Conservation (phyloP, 495 filamentous ascomycete genomes). For the Xylaria acuta region DNA sequence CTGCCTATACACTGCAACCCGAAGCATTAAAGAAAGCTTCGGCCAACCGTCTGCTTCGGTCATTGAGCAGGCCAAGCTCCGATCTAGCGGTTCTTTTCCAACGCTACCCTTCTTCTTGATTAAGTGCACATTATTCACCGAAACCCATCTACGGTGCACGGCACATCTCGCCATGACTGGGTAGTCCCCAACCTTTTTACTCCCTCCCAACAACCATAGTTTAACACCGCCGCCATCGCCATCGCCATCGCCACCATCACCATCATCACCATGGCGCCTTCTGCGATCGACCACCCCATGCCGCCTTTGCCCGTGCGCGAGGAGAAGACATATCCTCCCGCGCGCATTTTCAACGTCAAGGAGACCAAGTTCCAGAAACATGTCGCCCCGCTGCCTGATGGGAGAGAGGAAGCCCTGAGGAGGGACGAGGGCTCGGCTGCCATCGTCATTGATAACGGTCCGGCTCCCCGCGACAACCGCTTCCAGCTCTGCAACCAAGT, state of each 20-base stretch:
- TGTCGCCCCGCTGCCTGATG: conserved; percentile 69
- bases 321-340: conserved; percentile 51
- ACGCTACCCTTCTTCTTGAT: background rate
- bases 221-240: background rate
- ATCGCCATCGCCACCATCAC: background rate
- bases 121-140: background rate
- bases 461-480: background rate
- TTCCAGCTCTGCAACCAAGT: background rate
- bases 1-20: background rate
- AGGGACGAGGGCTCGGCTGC: conserved; percentile 58
- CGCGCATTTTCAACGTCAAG: conserved; percentile 59
- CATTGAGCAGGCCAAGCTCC: conserved; percentile 3
- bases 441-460: conserved; percentile 99
- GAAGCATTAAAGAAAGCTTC: conserved; percentile 9
- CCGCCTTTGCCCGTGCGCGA: conserved; percentile 40
- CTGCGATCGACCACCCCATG: conserved; percentile 43
- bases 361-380: conserved; percentile 83
- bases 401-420: conserved; percentile 65
- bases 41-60: background rate
- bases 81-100: background rate
- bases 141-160: background rate
- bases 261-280: conserved; percentile 49
- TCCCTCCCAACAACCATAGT: background rate
- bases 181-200: background rate
- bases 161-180: conserved; percentile 20